Percentiles rank a stretch among this genome's conserved stretches.
phyloP scores from a whole-genome alignment of 495 filamentous ascomycete species.

The Penicillium nucicola region DNA sequence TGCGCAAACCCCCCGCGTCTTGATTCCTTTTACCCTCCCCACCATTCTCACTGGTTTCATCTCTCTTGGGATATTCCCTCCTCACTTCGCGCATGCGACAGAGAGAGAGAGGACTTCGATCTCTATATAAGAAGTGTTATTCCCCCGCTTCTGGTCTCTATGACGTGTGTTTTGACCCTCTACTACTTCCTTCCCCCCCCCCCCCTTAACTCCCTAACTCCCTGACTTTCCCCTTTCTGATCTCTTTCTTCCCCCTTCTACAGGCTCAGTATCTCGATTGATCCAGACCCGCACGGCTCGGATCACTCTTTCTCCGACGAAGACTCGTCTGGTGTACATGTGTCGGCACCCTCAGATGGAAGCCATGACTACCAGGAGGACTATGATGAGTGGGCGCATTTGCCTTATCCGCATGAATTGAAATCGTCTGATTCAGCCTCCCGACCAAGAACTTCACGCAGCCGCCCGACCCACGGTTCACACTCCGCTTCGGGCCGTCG shows the following conservation, averaged over 20 bases:
- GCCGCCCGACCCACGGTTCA: slow-evolving; percentile 37
- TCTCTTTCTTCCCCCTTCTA: not conserved
- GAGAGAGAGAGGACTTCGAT: slow-evolving; percentile 8
- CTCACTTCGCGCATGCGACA: slow-evolving; percentile 12
- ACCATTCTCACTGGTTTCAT: not conserved
- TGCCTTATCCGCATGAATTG: slow-evolving; percentile 61
- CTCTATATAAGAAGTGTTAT: not conserved
- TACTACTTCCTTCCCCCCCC: no score
- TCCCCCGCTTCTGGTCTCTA: slow-evolving; percentile 19
- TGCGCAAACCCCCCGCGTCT: slow-evolving; percentile 7
- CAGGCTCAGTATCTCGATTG: slow-evolving; percentile 53
- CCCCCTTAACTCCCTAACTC: no score
- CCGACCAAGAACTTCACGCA: slow-evolving; percentile 52
- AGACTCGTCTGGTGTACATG: slow-evolving; percentile 51
- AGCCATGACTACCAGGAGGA: slow-evolving; percentile 50
- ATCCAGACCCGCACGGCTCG: slow-evolving; percentile 37
- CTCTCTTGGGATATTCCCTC: slow-evolving; percentile 8
- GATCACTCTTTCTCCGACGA: slow-evolving; percentile 48
- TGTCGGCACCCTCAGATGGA: slow-evolving; percentile 44
- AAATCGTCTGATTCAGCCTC: slow-evolving; percentile 84
- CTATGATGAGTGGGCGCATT: slow-evolving; percentile 51
- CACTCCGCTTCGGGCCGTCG: slow-evolving; percentile 42
- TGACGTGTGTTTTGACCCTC: slow-evolving; percentile 25
- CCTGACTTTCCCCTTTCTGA: slow-evolving; percentile 1
- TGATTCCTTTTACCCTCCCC: not conserved